These are phyloP conservation scores for Keithomyces neogunnii DNA, from an alignment of 2,329 filamentous ascomycete species.

Conservation along the genomic window DNA sequence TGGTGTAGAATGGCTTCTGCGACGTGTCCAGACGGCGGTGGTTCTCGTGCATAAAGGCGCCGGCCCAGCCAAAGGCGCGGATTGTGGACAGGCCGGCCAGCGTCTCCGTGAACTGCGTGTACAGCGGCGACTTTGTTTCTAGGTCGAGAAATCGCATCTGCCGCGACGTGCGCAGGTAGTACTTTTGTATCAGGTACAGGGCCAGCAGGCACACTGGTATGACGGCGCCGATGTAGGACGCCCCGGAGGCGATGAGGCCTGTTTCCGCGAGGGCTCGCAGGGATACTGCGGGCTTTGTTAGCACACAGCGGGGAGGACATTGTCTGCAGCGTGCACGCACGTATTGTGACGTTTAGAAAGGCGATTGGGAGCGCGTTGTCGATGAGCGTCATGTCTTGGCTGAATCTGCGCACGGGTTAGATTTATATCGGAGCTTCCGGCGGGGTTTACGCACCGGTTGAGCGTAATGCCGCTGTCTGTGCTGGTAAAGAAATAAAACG, in stretches of 20 bases:
- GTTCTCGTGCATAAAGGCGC: slow-evolving; percentile 24
- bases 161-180: slow-evolving; percentile 43
- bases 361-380: slow-evolving; percentile 20
- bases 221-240: slow-evolving; percentile 24
- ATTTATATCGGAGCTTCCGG: not conserved
- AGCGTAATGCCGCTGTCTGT: slow-evolving; percentile 32
- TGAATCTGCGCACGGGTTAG: slow-evolving; percentile 17
- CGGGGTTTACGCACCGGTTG: slow-evolving; percentile 18
- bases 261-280: slow-evolving; percentile 15
- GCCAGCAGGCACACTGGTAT: slow-evolving; percentile 32
- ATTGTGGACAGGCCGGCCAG: slow-evolving; percentile 38
- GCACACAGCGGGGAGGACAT: slow-evolving; percentile 4
- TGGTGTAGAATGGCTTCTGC: slow-evolving; percentile 40
- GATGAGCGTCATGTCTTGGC: slow-evolving; percentile 33
- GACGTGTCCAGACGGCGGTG: slow-evolving; percentile 30
- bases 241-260: slow-evolving; percentile 16
- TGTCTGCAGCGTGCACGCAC: slow-evolving; percentile 15
- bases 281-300: slow-evolving; percentile 4
- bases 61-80: slow-evolving; percentile 40
- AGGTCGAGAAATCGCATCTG: slow-evolving; percentile 44
- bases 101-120: slow-evolving; percentile 42
- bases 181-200: slow-evolving; percentile 36
- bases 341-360: slow-evolving; percentile 18
- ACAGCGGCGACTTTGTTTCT: slow-evolving; percentile 39
- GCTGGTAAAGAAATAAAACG: slow-evolving; percentile 30